Conservation (phyloP, 345 rosid genomes). For the Odontarrhena argentea region DNA sequence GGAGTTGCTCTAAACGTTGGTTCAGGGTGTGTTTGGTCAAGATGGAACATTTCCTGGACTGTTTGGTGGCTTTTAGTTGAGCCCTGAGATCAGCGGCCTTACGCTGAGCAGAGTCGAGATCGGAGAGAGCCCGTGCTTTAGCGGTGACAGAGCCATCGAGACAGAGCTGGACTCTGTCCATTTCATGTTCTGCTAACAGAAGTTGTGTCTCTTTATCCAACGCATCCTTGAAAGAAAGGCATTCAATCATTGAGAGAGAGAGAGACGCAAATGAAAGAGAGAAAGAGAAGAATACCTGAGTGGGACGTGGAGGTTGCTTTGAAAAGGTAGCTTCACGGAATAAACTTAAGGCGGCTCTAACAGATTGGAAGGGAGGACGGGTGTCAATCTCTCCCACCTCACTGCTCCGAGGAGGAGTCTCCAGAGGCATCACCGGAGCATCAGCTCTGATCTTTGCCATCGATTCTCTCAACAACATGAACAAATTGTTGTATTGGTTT, state of each 20-base stretch:
- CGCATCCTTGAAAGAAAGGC: constrained; percentile 32
- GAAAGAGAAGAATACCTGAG: constrained; percentile 26
- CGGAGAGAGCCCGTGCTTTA: constrained; percentile 48
- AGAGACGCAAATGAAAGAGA: neutral
- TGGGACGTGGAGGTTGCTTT: constrained; percentile 39
- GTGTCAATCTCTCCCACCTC: constrained; percentile 98
- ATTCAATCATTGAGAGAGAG: neutral
- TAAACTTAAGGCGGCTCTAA: constrained; percentile 84
- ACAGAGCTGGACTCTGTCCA: constrained; percentile 46
- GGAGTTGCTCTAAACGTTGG: constrained; percentile 51
- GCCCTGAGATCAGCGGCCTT: constrained; percentile 46
- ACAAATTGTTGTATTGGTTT: neutral
- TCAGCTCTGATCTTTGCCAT: constrained; percentile 53
- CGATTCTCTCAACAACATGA: constrained; percentile 24
- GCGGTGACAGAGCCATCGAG: constrained; percentile 49
- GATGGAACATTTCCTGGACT: constrained; percentile 49
- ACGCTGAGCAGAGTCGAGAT: constrained; percentile 56
- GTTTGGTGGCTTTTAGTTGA: constrained; percentile 41
- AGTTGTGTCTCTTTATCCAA: constrained; percentile 64
- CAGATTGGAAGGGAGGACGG: constrained; percentile 81
- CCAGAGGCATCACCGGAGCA: constrained; percentile 35
- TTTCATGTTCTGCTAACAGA: constrained; percentile 53
- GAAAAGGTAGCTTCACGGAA: constrained; percentile 66
- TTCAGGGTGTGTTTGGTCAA: constrained; percentile 48
- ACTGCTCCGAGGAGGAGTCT: constrained; percentile 40